Percentiles rank a stretch among this genome's conserved stretches.
phyloP scores from a whole-genome alignment of 345 rosid genomes.

The Durio zibethinus region DNA sequence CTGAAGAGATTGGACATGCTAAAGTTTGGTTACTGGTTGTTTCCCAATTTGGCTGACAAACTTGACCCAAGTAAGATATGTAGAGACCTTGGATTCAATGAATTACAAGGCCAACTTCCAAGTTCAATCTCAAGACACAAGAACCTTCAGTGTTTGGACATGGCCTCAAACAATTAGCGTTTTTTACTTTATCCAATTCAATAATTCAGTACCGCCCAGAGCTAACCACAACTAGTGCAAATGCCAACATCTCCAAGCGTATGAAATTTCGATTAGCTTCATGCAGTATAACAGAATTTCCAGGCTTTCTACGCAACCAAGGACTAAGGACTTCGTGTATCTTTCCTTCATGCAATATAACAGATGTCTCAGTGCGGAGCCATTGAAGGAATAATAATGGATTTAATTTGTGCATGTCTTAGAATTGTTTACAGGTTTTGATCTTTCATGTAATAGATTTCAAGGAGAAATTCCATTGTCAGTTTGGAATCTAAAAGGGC shows the following conservation, averaged over 20 bases:
- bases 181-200: background rate
- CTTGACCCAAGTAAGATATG: background rate
- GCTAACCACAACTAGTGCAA: background rate
- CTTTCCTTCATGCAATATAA: background rate
- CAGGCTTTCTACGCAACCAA: background rate
- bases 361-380: too few species aligned
- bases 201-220: background rate
- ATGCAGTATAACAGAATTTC: background rate
- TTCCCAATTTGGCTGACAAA: background rate
- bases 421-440: too few species aligned
- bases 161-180: background rate
- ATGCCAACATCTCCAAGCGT: background rate
- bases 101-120: conserved; percentile 14
- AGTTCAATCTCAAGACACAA: background rate
- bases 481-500: too few species aligned
- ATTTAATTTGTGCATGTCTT: too few species aligned
- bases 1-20: background rate
- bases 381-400: too few species aligned
- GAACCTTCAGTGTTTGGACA: background rate
- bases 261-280: background rate
- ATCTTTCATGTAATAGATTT: too few species aligned
- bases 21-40: background rate
- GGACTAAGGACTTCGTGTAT: background rate
- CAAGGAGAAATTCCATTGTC: too few species aligned
- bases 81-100: background rate